Conservation (phyloP, 176 grass and related monocot species). For the Aegilops sharonensis region DNA sequence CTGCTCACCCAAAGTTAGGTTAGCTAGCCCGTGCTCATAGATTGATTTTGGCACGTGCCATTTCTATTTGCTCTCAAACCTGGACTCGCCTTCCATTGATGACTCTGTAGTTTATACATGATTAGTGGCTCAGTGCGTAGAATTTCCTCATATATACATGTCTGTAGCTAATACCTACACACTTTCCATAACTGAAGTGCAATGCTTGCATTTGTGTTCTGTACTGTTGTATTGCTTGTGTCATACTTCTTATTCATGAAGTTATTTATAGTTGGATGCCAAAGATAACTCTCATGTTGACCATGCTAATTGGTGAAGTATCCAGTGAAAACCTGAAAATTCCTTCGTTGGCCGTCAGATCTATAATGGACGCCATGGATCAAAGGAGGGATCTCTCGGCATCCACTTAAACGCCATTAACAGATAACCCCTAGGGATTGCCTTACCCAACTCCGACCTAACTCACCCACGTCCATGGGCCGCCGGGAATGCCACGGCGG, state of each 20-base stretch:
- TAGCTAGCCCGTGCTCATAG: background rate
- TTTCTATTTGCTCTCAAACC: background rate
- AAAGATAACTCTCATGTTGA: constrained; percentile 9
- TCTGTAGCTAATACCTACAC: background rate
- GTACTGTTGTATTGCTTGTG: constrained; percentile 1
- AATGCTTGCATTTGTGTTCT: background rate
- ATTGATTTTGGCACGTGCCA: background rate
- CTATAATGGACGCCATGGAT: too few relatives aligned
- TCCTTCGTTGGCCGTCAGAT: too few relatives aligned
- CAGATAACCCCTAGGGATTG: too few relatives aligned
- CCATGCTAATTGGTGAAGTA: background rate
- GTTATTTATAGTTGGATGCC: constrained; percentile 5
- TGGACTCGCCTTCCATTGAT: background rate
- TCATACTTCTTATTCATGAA: background rate
- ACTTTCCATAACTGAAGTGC: background rate
- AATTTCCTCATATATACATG: background rate
- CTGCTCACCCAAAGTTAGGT: background rate
- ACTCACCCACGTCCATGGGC: too few relatives aligned
- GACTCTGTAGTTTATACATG: background rate
- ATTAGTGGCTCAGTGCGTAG: background rate
- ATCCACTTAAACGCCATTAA: too few relatives aligned
- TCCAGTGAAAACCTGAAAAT: too few relatives aligned
- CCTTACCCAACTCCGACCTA: too few relatives aligned
- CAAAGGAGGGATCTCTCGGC: too few relatives aligned
- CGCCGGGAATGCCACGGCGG: too few relatives aligned